These are phyloP conservation scores for Pugionium dolabratum DNA, from an alignment of 345 rosid genomes.

Conservation along the genomic window DNA sequence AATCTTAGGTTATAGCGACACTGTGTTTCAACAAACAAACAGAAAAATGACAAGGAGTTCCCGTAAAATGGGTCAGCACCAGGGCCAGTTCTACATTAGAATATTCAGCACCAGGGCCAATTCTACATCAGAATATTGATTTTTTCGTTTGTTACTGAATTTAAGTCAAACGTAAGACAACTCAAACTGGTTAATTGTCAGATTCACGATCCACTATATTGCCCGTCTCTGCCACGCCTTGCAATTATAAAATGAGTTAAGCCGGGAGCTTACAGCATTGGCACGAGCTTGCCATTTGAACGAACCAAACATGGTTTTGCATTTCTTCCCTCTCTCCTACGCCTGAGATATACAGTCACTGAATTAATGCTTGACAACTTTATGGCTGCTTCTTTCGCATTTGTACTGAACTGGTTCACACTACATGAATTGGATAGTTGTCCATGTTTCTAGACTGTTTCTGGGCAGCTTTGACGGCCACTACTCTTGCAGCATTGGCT, in stretches of 20 bases:
- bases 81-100: too few species aligned
- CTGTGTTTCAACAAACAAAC: too few species aligned
- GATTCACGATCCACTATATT: neutral
- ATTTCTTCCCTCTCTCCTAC: neutral
- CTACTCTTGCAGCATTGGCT: conserved; percentile 90
- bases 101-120: too few species aligned
- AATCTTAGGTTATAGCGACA: too few species aligned
- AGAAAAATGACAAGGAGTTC: too few species aligned
- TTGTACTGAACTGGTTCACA: conserved; percentile 37
- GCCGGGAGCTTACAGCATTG: conserved; percentile 3
- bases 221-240: conserved; percentile 2
- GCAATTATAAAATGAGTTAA: conserved; percentile 2
- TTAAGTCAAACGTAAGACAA: neutral
- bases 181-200: neutral
- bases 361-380: neutral
- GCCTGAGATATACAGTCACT: neutral
- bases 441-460: conserved; percentile 56
- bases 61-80: too few species aligned
- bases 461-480: conserved; percentile 81
- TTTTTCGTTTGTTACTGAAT: too few species aligned
- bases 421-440: conserved; percentile 52
- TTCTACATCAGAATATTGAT: too few species aligned
- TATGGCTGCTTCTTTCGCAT: neutral
- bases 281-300: neutral
- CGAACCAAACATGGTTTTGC: conserved; percentile 11